Conservation (phyloP, 2,329 filamentous ascomycete species). For the Beauveria sp. region DNA sequence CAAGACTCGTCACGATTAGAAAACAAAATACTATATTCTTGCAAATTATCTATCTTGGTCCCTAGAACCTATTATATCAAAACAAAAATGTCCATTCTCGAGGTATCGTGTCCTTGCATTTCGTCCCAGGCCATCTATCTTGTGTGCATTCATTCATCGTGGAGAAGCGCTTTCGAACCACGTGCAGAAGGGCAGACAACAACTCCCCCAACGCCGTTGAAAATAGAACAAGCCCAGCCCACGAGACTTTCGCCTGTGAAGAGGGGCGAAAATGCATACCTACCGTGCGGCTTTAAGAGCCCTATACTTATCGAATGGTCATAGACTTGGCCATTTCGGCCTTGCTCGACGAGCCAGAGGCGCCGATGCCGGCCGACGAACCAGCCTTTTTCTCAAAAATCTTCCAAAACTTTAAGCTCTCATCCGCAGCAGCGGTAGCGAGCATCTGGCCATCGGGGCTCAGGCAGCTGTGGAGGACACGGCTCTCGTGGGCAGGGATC, state of each 20-base stretch:
- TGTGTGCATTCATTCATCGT: slow-evolving; percentile 26
- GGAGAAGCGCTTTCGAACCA: slow-evolving; percentile 44
- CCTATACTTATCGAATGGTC: slow-evolving; percentile 66
- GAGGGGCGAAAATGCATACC: slow-evolving; percentile 37
- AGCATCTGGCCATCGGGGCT: slow-evolving; percentile 98
- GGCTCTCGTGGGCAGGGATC: slow-evolving; percentile 94
- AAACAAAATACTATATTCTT: slow-evolving; percentile 6
- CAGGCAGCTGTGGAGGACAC: slow-evolving; percentile 92
- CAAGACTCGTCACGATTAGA: background rate
- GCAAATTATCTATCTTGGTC: slow-evolving; percentile 9
- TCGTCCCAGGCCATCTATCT: slow-evolving; percentile 18
- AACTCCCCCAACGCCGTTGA: slow-evolving; percentile 45
- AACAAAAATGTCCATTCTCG: slow-evolving; percentile 6
- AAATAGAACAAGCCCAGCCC: slow-evolving; percentile 32
- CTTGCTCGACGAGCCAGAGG: slow-evolving; percentile 64
- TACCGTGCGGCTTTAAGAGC: slow-evolving; percentile 30
- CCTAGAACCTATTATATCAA: slow-evolving; percentile 10
- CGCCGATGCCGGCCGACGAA: slow-evolving; percentile 53
- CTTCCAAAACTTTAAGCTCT: slow-evolving; percentile 99
- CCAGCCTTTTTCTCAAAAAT: slow-evolving; percentile 98
- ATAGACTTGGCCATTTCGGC: slow-evolving; percentile 89
- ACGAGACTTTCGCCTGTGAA: slow-evolving; percentile 29
- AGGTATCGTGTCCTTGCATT: slow-evolving; percentile 13
- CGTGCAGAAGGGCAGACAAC: slow-evolving; percentile 33
- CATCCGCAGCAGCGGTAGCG: slow-evolving; percentile 89